These are phyloP conservation scores for Rutstroemia sp. DNA, from an alignment of 2,329 filamentous ascomycete species.

Conservation along the genomic window DNA sequence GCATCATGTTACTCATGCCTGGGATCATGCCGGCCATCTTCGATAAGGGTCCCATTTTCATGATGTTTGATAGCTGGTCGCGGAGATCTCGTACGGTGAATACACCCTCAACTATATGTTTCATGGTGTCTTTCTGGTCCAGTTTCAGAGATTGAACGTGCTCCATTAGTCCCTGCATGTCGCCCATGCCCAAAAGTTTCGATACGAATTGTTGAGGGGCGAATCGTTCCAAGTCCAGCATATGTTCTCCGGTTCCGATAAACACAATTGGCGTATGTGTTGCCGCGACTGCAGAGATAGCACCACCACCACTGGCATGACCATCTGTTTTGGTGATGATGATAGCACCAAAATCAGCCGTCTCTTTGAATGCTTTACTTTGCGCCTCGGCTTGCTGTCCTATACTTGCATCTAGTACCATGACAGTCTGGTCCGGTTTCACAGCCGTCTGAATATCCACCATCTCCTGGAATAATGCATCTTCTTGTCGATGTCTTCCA, in stretches of 20 bases:
- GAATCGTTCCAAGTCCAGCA: constrained; percentile 90
- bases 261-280: constrained; percentile 97
- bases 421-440: constrained; percentile 90
- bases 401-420: constrained; percentile 95
- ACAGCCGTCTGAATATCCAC: constrained; percentile 90
- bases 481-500: constrained; percentile 88
- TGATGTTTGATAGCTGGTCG: constrained; percentile 94
- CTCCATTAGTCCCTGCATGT: constrained; percentile 90
- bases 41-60: constrained; percentile 97
- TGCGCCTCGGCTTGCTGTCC: constrained; percentile 94
- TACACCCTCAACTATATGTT: constrained; percentile 94
- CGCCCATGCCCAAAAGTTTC: constrained; percentile 93
- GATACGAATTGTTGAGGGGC: constrained; percentile 88
- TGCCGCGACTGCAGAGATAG: constrained; percentile 93
- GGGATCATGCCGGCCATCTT: constrained; percentile 99
- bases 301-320: constrained; percentile 89
- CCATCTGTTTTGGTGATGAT: constrained; percentile 99
- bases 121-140: constrained; percentile 98
- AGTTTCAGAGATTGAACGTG: constrained; percentile 94
- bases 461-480: constrained; percentile 96
- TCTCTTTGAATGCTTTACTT: constrained; percentile 93
- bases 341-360: constrained; percentile 93
- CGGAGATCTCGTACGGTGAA: constrained; percentile 92
- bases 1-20: constrained; percentile 87
- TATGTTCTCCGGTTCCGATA: constrained; percentile 94